These are phyloP conservation scores for Lonicera japonica DNA, from an alignment of 129 eudicot species.

Conservation along the genomic window DNA sequence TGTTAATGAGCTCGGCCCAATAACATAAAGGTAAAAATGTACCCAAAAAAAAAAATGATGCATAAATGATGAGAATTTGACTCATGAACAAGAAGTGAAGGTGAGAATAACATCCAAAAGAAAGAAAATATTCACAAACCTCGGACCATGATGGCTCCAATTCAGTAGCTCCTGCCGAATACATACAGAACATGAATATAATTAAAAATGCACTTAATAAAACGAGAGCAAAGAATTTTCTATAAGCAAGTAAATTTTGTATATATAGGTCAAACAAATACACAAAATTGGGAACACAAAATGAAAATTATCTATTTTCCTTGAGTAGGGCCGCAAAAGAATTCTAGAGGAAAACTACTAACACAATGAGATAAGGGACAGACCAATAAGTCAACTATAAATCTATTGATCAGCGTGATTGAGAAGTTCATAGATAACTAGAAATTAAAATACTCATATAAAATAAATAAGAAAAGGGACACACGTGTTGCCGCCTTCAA, in stretches of 20 bases:
- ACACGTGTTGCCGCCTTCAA: conserved; percentile 70
- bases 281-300: neutral
- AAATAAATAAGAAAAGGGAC: conserved; percentile 19
- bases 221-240: neutral
- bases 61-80: neutral
- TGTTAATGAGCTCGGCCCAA: too few relatives aligned
- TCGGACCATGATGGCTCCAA: conserved; percentile 89
- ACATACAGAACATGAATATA: conserved; percentile 11
- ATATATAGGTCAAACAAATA: neutral
- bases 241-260: neutral
- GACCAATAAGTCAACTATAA: neutral
- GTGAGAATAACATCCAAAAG: neutral
- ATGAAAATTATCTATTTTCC: neutral
- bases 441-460: neutral
- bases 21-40: too few relatives aligned
- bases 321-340: neutral
- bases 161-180: conserved; percentile 68
- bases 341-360: neutral
- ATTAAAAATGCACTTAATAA: neutral
- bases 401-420: neutral
- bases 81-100: neutral
- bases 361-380: neutral
- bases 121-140: conserved; percentile 35
- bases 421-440: neutral
- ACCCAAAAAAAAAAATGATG: too few relatives aligned